Base-by-base conservation (phyloP, 495 filamentous ascomycete genomes). In the Aspergillus sparsus region DNA sequence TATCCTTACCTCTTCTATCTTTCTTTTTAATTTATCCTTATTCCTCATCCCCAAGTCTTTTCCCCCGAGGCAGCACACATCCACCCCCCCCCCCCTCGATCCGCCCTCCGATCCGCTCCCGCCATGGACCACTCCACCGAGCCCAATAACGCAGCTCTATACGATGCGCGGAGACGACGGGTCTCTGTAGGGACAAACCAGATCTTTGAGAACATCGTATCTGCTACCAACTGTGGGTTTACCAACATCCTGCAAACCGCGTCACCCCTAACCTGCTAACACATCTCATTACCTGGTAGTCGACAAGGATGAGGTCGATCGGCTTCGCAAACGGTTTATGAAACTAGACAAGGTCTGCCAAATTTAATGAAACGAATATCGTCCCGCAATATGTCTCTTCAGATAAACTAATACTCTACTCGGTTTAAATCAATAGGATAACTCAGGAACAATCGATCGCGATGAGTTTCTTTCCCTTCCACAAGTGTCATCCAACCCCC, bases 391-490 rank as follows among this genome's bases (percentile, higher is more conserved):
- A 27, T 27, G 21, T 1, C 21, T 27, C 21, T 27, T 27, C 16
- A 50, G 44, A 33, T 21, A 31, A 34, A 15, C 11, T 27, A 50
- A 55, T 61, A 36, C 10, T 7, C 12, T 57, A 7, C 55, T 27
- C 21, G 21, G 21, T 27, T 27, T 27, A 27, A 27, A 27, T 27
- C 21, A 27, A 59, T 67, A 98, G 93, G 94, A 99, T 73, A 92
- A 92, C 74, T 97, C 93, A 13, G 94, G 94, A 61, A 97, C 94
- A 9, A 94, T 99, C 74, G 94, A 99, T 73, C 93, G 95, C 69
- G 94, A 98, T 62, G 94, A 99, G 71, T 99, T 99, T 76, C 87
- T 99, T 55, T 93, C 89, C 65, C 84, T 99, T 21, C 94, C 94
- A 27, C 95, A 98, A 80, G 93, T 99, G 72, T 94, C 91, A 37